phyloP scores from a whole-genome alignment of 148 eudicot genomes.

The Amaranthus cruentus region DNA sequence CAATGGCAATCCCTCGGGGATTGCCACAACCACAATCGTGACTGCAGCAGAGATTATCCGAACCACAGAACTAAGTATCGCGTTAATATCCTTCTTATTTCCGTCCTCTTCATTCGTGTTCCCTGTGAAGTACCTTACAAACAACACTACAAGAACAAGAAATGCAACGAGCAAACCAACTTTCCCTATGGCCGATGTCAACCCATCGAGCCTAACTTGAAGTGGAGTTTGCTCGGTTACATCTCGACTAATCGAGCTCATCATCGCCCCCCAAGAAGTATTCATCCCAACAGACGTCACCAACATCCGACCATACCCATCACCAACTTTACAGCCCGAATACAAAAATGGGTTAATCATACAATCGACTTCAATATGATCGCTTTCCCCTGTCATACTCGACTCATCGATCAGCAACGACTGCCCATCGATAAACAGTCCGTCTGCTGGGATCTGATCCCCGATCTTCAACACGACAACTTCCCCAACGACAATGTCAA shows the following conservation, averaged over 20 bases:
- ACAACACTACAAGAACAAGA: constrained; percentile 59
- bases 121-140: constrained; percentile 78
- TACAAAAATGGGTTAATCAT: constrained; percentile 53
- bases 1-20: constrained; percentile 81
- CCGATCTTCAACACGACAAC: constrained; percentile 57
- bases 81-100: constrained; percentile 28
- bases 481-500: constrained; percentile 72
- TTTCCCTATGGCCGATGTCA: constrained; percentile 75
- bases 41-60: constrained; percentile 60
- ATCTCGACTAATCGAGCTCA: constrained; percentile 69
- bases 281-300: constrained; percentile 74
- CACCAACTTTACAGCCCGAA: constrained; percentile 79
- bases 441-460: constrained; percentile 82
- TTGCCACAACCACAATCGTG: constrained; percentile 85
- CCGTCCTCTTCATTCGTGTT: constrained; percentile 49
- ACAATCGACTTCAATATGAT: constrained; percentile 52
- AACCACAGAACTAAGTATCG: constrained; percentile 49
- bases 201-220: constrained; percentile 59
- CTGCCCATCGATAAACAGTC: constrained; percentile 61
- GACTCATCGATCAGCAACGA: constrained; percentile 71
- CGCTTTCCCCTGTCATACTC: constrained; percentile 92
- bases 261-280: constrained; percentile 83
- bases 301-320: constrained; percentile 66
- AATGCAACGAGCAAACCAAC: constrained; percentile 66
- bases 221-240: constrained; percentile 60